Evolutionary conservation across 2,329 filamentous ascomycete species (phyloP).

Genomic region (Sphaerulina populicola): DNA sequence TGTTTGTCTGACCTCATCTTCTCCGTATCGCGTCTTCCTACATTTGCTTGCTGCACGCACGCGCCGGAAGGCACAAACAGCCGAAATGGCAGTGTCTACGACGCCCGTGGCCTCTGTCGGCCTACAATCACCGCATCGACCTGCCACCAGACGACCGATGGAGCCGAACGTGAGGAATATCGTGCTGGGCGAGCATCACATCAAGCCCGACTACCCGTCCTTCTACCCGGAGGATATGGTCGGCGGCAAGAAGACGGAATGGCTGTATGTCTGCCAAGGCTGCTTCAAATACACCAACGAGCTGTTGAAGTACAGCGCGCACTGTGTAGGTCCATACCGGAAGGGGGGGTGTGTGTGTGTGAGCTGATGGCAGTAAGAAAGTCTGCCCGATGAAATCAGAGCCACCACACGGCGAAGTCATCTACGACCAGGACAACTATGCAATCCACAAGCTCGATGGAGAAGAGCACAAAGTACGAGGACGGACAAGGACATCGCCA

Average conservation of each 20-base stretch:
- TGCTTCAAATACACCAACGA: slow-evolving; percentile 86
- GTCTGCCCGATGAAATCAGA: slow-evolving; percentile 37
- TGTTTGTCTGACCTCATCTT: background rate
- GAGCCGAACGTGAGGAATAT: slow-evolving; percentile 81
- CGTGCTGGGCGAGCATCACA: slow-evolving; percentile 72
- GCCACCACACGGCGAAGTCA: slow-evolving; percentile 57
- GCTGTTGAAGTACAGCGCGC: slow-evolving; percentile 41
- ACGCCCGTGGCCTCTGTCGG: slow-evolving; percentile 2
- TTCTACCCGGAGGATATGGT: slow-evolving; percentile 67
- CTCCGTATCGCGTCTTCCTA: slow-evolving; percentile 1
- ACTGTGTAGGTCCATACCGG: slow-evolving; percentile 33
- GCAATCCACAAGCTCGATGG: slow-evolving; percentile 90
- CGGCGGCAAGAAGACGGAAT: slow-evolving; percentile 36
- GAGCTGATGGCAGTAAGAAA: slow-evolving; percentile 31
- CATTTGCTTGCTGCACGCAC: slow-evolving; percentile 3
- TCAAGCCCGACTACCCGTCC: slow-evolving; percentile 87
- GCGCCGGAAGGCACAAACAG: slow-evolving; percentile 1
- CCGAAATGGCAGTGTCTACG: slow-evolving; percentile 6
- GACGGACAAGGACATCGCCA: background rate
- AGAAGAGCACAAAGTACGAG: slow-evolving; percentile 57
- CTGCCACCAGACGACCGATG: slow-evolving; percentile 21
- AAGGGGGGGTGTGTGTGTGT: background rate
- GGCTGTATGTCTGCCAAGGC: slow-evolving; percentile 78
- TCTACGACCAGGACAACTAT: slow-evolving; percentile 74
- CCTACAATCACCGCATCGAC: slow-evolving; percentile 18